Percentiles rank a stretch among this genome's conserved stretches.
Evolutionary conservation across 495 filamentous ascomycete species (phyloP).

Genomic region (Xylaria acuta): DNA sequence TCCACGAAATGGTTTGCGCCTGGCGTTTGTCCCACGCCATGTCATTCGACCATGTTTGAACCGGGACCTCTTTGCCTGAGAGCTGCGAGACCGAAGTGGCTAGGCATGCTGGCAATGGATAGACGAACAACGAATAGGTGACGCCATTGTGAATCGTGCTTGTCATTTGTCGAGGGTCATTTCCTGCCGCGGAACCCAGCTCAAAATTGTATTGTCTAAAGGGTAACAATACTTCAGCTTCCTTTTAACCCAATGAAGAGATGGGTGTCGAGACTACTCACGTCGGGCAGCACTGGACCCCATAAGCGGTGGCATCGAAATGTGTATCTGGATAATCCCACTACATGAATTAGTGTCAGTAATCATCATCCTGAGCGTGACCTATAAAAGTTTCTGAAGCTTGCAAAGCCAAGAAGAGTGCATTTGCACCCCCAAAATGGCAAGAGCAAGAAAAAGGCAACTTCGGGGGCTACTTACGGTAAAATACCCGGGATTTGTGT

Average conservation of each 20-base stretch:
- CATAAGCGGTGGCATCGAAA: slow-evolving; percentile 13
- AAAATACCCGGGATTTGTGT: background rate
- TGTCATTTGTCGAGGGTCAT: background rate
- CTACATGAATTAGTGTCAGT: background rate
- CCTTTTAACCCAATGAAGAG: background rate
- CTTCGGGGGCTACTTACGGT: background rate
- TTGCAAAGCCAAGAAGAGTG: too few relatives aligned
- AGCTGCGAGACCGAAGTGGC: slow-evolving; percentile 11
- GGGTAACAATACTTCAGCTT: background rate
- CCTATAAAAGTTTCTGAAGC: too few relatives aligned
- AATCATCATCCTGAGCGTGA: background rate
- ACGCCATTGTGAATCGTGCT: background rate
- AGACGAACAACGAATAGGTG: background rate
- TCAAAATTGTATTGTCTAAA: slow-evolving; percentile 14
- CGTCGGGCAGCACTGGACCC: slow-evolving; percentile 1
- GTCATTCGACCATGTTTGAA: slow-evolving; percentile 14
- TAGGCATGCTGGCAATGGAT: background rate
- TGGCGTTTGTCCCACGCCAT: slow-evolving; percentile 11
- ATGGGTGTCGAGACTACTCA: background rate
- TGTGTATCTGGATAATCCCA: background rate
- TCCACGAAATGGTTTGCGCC: background rate
- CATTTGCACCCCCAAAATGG: background rate
- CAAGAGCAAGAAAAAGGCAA: background rate
- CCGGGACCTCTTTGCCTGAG: slow-evolving; percentile 8
- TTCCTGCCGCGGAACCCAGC: too few relatives aligned